phyloP scores from a whole-genome alignment of 352 stramenopile species.

The Phytophthora foliorum region DNA sequence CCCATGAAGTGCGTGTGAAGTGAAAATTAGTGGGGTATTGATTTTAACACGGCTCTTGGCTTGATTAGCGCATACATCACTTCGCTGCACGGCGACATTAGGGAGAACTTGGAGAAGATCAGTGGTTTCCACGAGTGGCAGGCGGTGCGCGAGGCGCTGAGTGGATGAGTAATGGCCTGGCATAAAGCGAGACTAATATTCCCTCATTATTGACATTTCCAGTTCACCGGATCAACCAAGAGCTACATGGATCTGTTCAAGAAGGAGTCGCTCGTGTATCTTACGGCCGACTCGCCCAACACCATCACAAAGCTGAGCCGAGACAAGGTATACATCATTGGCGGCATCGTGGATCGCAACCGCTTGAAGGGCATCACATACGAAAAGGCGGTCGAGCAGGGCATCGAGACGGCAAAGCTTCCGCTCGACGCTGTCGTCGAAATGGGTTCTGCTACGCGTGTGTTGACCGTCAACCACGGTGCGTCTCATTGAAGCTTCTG shows the following conservation, averaged over 20 bases:
- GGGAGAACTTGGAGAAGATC: conserved; percentile 91
- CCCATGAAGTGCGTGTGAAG: conserved; percentile 56
- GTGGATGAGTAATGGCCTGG: background rate
- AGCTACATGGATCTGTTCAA: conserved; percentile 83
- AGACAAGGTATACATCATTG: conserved; percentile 97
- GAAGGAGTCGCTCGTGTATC: conserved; percentile 93
- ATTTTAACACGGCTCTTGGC: background rate
- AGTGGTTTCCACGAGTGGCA: conserved; percentile 90
- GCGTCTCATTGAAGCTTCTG: background rate
- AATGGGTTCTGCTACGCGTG: conserved; percentile 77
- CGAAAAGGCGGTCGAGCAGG: conserved; percentile 90
- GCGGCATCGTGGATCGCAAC: conserved; percentile 98
- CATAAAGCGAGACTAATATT: conserved; percentile 21
- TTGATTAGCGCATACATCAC: conserved; percentile 66
- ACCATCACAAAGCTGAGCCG: conserved; percentile 89
- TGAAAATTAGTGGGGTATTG: background rate
- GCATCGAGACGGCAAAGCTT: conserved; percentile 93
- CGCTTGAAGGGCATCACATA: conserved; percentile 95
- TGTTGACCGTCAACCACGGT: conserved; percentile 93
- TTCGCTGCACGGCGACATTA: conserved; percentile 77
- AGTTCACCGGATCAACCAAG: conserved; percentile 69
- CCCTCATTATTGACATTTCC: conserved; percentile 29
- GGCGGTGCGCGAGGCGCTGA: conserved; percentile 42
- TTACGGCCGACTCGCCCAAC: conserved; percentile 95
- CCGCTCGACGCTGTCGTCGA: conserved; percentile 90